Base-by-base conservation (phyloP, 176 grass and related monocot species). In the Metroxylon sagu region DNA sequence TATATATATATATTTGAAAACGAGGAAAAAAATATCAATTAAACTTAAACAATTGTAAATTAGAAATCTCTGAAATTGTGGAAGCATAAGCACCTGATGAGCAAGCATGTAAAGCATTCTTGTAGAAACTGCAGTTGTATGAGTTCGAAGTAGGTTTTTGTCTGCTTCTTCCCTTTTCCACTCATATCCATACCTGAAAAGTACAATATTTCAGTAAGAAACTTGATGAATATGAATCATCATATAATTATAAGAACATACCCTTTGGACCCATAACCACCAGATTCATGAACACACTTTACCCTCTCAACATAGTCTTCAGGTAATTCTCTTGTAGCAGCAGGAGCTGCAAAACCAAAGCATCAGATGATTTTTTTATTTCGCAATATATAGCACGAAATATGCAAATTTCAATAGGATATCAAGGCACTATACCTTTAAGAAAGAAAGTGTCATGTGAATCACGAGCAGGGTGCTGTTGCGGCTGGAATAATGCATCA, bases 361-460 rank as follows among this genome's bases (percentile, higher is more conserved):
- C 35, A 43, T 43, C 35, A 43, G 35, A 43, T 43, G 35, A 43
- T 6, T 2, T 12, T 43, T 43, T 43, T 23, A 23, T 43, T 43
- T 2, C 35, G 10, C 2, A 43, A 43, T 43, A 43, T 43, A 43
- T 12, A 39, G 31, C 35, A 43, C 3, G 21, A 10, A 53, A 53
- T 7, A 54, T 18, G 5, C 26, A 16, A 21, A 67, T n/a, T 3
- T 67, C 17, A 19, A 54, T 54, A 19, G 16, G 4, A 54, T n/a
- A 6, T n/a, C 48, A 53, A 14, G 67, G 55, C 10, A 64, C 8
- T 48, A 60, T 71, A 85, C 93, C 73, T 70, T 85, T 82, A 35
- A 91, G 82, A 72, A 97, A 92, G 68, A 98, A 98, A 6, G 93
- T 98, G 74, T 98, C 93, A 67, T 92, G 93, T 7, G 93, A 98